These are phyloP conservation scores for Carex myosuroides DNA, from an alignment of 176 grass and related monocot genomes.

Conservation along the genomic window DNA sequence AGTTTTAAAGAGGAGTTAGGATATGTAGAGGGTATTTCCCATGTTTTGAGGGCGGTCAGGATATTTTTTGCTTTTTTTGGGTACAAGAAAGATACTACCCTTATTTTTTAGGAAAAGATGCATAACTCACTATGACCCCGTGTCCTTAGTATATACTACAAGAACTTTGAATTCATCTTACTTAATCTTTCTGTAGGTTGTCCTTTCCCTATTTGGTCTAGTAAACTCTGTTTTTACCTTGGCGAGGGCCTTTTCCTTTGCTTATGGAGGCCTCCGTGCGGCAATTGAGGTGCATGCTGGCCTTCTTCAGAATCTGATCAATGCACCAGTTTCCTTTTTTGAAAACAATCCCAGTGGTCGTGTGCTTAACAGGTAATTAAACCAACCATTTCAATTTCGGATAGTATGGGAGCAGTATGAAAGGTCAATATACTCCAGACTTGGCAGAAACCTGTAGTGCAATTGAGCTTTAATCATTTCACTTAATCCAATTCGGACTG, in stretches of 20 bases:
- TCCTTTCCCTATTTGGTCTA: conserved; percentile 76
- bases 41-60: neutral
- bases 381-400: neutral
- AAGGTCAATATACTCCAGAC: neutral
- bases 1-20: neutral
- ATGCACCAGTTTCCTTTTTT: conserved; percentile 76
- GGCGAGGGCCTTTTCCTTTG: conserved; percentile 83
- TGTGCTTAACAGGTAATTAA: conserved; percentile 73
- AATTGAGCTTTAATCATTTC: neutral
- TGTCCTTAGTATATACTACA: neutral
- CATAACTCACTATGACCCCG: no score
- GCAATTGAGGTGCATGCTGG: conserved; percentile 70
- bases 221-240: conserved; percentile 84
- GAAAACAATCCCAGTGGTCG: conserved; percentile 83
- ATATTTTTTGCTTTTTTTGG: neutral
- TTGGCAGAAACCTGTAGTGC: neutral
- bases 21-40: neutral
- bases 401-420: neutral
- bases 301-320: conserved; percentile 67
- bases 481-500: neutral
- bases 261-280: conserved; percentile 73
- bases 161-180: neutral
- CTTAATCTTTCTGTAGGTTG: conserved; percentile 39
- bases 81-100: neutral
- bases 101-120: neutral